Evolutionary conservation across 2,329 filamentous ascomycete species (phyloP), one percentile per base, ranked within the genome.

Genomic region (Fusarium sp.): DNA sequence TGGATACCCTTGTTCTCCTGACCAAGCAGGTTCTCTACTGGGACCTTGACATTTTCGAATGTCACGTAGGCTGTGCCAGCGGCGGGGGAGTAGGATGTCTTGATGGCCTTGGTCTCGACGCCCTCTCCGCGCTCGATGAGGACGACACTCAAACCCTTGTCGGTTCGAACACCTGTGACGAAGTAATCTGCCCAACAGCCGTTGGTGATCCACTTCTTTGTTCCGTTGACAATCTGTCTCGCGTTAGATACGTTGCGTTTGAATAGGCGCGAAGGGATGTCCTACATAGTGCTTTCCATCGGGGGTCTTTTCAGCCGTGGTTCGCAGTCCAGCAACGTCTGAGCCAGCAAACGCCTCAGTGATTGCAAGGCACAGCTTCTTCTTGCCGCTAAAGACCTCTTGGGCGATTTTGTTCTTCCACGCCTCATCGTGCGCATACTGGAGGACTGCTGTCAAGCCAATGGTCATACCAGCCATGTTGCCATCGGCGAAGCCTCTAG

Each of bases 391-490:
- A 75, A 97, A 88, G 54, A 94, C 92, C 78, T 97, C 93, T 39
- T 91, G 87, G 37, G 91, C 89, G 56, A 97, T 87, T 63, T 87
- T 87, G 76, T 92, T 88, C 84, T 92, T 92, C 77, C 94, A 88
- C 48, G 85, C 85, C 66, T 90, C 86, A 78, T 96, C 89, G 61
- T 89, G 90, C 82, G 93, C 90, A 87, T 92, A 97, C 85, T 96
- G 92, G 80, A 95, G 88, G 27, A 97, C 90, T 13, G 94, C 94
- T 1, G 94, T 94, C 73, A 97, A 84, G 43, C 91, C 91, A 75
- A 97, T 97, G 32, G 92, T 92, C 93, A 97, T 95, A 62, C 95
- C 94, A 3, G 94, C 92, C 89, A 97, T 91, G 83, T 95, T 95
- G 5, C 94, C 95, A 81, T 97, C 95, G 82, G 94, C 92, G 84